A percentile compares a stretch with the other conserved stretches of the same genome.
These are phyloP conservation scores for Cyberlindnera bimundalis DNA, from an alignment of 805 yeast genomes.

Conservation along the genomic window DNA sequence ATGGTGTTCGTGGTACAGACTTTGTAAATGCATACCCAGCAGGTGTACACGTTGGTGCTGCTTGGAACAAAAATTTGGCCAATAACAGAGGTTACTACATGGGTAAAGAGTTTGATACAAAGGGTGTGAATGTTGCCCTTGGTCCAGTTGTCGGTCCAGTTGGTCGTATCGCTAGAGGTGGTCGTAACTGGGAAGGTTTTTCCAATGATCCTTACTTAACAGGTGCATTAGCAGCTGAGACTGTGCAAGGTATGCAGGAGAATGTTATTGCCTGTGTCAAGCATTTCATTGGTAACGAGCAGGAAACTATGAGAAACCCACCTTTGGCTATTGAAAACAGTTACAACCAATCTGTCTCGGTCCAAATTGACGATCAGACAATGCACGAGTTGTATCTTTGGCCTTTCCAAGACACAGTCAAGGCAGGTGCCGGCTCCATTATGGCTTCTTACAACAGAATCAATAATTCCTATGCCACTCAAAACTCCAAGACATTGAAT, in stretches of 20 bases:
- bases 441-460: constrained; percentile 12
- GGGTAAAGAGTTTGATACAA: constrained; percentile 9
- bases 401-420: constrained; percentile 11
- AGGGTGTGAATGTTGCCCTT: constrained; percentile 8
- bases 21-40: constrained; percentile 10
- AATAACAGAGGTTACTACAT: constrained; percentile 8
- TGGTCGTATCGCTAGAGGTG: constrained; percentile 9
- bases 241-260: constrained; percentile 6
- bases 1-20: constrained; percentile 12
- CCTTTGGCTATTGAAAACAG: not conserved
- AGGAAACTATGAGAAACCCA: constrained; percentile 12
- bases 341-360: constrained; percentile 6
- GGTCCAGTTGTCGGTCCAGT: constrained; percentile 13
- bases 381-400: constrained; percentile 12
- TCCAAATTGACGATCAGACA: constrained; percentile 6
- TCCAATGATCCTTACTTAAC: constrained; percentile 11
- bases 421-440: constrained; percentile 9
- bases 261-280: constrained; percentile 8
- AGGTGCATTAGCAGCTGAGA: constrained; percentile 4
- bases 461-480: constrained; percentile 9
- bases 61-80: constrained; percentile 9
- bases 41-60: constrained; percentile 9
- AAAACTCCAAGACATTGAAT: constrained; percentile 9
- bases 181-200: constrained; percentile 14
- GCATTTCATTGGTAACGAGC: constrained; percentile 12